Percentiles rank a stretch among this genome's conserved stretches.
These are phyloP conservation scores for Colletotrichum theobromicola DNA, from an alignment of 2,329 filamentous ascomycete genomes.

Conservation along the genomic window DNA sequence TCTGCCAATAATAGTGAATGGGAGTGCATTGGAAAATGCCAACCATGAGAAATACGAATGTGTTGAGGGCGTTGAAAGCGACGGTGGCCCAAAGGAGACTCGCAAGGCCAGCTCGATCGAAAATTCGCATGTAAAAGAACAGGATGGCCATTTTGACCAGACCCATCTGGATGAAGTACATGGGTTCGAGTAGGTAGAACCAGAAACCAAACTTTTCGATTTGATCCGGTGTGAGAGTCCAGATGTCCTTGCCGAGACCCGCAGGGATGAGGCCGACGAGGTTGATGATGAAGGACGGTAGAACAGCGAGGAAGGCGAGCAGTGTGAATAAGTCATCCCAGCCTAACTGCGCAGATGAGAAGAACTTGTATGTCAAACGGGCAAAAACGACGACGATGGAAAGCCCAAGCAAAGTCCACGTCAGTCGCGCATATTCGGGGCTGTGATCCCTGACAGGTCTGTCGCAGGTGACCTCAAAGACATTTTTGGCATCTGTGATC, in stretches of 20 bases:
- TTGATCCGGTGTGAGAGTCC: slow-evolving; percentile 30
- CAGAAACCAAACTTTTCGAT: slow-evolving; percentile 30
- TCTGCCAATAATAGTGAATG: slow-evolving; percentile 43
- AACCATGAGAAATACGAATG: slow-evolving; percentile 34
- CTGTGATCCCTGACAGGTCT: slow-evolving; percentile 6
- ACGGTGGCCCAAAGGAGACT: slow-evolving; percentile 36
- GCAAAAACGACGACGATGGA: slow-evolving; percentile 33
- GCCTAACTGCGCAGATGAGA: slow-evolving; percentile 28
- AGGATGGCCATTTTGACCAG: slow-evolving; percentile 45
- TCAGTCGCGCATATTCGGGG: neutral
- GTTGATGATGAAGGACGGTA: slow-evolving; percentile 28
- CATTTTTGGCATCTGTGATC: neutral
- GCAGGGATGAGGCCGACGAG: slow-evolving; percentile 26
- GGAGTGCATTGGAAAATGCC: slow-evolving; percentile 44
- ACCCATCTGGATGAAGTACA: slow-evolving; percentile 43
- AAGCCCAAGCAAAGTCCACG: slow-evolving; percentile 1
- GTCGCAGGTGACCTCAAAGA: slow-evolving; percentile 9
- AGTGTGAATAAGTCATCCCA: slow-evolving; percentile 35
- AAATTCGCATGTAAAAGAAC: slow-evolving; percentile 48
- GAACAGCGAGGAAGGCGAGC: slow-evolving; percentile 22
- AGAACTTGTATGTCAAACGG: slow-evolving; percentile 35
- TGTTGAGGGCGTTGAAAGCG: slow-evolving; percentile 33
- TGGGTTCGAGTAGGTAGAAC: slow-evolving; percentile 38
- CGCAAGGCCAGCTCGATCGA: slow-evolving; percentile 34
- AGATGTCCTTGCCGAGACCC: slow-evolving; percentile 38